Base-by-base conservation (phyloP, 208 protist species). In the Leishmania tropica region DNA sequence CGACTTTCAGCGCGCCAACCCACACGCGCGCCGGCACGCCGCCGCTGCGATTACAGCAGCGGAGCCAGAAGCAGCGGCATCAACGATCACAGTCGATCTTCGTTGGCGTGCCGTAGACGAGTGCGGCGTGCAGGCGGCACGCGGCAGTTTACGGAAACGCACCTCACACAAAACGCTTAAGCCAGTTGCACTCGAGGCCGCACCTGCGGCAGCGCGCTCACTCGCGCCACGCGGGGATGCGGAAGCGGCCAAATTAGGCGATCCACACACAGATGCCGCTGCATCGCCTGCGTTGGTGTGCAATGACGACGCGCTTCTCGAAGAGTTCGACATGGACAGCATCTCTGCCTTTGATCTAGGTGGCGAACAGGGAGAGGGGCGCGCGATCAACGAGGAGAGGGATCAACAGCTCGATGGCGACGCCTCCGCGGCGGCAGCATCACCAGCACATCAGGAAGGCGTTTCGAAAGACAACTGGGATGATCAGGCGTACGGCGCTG, bases 1-100 rank as follows among this genome's bases (percentile, higher is more conserved):
- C 0, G 83, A 76, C 54, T 86, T 83, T n/a, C 35, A 73, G 15
- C 56, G 53, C 0, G 64, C 82, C 7, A 48, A 70, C 7, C 47
- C 74, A 37, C 72, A 51, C n/a, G 64, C 64, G n/a, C 42, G 60
- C 47, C 56, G 60, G 21, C 60, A 60, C 64, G 42, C 76, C 48
- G 45, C 62, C 24, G 21, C 17, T 24, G 45, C 76, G 73, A 76
- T 76, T 8, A 31, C 73, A 45, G 35, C 6, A 45, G 51, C 48
- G 28, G 76, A 53, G 5, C 21, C 62, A 48, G 76, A 35, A 7
- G 37, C 35, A 28, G 71, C 37, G n/a, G 17, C 79, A 21, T 37
- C 72, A 74, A 47, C 72, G 21, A 42, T 53, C 31, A n/a, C 58
- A n/a, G n/a, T 31, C 13, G 75, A 31, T 45, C 64, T 1, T 15